Evolutionary conservation across 371 early-diverging fungal genomes (phyloP), one percentile per base, ranked within the genome.

Genomic region (Nematocida sp.): DNA sequence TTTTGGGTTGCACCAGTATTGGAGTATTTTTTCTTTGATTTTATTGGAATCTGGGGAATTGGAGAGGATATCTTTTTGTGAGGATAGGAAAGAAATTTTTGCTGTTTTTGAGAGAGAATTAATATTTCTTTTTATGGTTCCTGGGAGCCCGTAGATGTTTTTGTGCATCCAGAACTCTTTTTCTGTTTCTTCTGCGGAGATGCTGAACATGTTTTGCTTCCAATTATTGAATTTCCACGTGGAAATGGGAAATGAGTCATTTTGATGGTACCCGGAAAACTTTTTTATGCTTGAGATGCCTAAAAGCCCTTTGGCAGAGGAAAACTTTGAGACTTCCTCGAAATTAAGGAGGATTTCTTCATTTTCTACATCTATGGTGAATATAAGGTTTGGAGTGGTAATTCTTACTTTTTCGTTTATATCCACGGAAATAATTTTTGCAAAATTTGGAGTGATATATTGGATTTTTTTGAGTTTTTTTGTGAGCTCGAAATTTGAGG

Each of bases 121-220:
- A 13, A 57, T 20, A 9, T 28, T 38, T 28, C 59, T 16, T 26
- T 57, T 57, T 5, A 26, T 33, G n/a, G 28, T 57, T 7, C 9
- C 7, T 28, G 59, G 39, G 39, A 57, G 59, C n/a, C 59, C 59
- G 59, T 57, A 57, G 39, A 57, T 4, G 11, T 57, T 5, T 38
- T 25, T 25, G 7, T 42, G 7, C 36, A 36, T 7, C 35, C 11
- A 33, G 35, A 11, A 35, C 39, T 9, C 5, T 33, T 57, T 7
- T 9, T 38, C 11, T 4, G 39, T 4, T 5, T 28, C 25, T 16
- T 11, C 5, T 5, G 36, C 7, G 35, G 26, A 5, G n/a, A n/a
- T n/a, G 26, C 13, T 36, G 59, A 57, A 57, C 7, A 57, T 57
- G 23, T 57, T 28, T 23, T 38, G 5, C 9, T 33, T 23, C 59